phyloP scores from a whole-genome alignment of 2,329 filamentous ascomycete species.

The Trichoderma polysporum region DNA sequence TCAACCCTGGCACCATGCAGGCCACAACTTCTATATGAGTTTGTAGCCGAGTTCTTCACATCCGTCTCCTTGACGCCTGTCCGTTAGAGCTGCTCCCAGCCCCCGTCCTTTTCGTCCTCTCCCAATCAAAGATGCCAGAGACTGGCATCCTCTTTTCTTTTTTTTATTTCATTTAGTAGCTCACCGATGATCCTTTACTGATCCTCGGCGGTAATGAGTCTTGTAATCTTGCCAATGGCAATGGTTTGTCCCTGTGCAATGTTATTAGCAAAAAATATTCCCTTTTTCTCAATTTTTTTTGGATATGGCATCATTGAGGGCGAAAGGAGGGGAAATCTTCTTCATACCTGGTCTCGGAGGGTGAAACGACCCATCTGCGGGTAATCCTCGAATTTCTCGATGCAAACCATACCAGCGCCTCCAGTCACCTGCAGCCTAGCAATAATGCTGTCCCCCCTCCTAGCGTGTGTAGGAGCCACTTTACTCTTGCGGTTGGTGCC shows the following conservation, averaged over 20 bases:
- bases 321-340: background rate
- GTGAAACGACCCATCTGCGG: conserved; percentile 91
- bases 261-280: background rate
- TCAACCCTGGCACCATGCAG: background rate
- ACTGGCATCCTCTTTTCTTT: background rate
- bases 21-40: conserved; percentile 1
- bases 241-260: conserved; percentile 85
- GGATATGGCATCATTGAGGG: no score
- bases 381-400: conserved; percentile 95
- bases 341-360: conserved; percentile 74
- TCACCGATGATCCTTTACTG: background rate
- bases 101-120: background rate
- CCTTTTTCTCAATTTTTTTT: no score
- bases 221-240: conserved; percentile 98
- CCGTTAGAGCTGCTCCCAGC: background rate
- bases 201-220: conserved; percentile 56
- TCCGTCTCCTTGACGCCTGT: background rate
- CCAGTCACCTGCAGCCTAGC: conserved; percentile 85
- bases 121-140: background rate
- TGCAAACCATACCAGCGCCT: conserved; percentile 81
- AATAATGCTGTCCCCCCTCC: conserved; percentile 79
- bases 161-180: background rate
- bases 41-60: background rate
- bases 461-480: conserved; percentile 87
- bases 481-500: conserved; percentile 93